Evolutionary conservation across 2,329 filamentous ascomycete species (phyloP), one percentile per base, ranked within the genome.

Genomic region (Zarea fungicola): DNA sequence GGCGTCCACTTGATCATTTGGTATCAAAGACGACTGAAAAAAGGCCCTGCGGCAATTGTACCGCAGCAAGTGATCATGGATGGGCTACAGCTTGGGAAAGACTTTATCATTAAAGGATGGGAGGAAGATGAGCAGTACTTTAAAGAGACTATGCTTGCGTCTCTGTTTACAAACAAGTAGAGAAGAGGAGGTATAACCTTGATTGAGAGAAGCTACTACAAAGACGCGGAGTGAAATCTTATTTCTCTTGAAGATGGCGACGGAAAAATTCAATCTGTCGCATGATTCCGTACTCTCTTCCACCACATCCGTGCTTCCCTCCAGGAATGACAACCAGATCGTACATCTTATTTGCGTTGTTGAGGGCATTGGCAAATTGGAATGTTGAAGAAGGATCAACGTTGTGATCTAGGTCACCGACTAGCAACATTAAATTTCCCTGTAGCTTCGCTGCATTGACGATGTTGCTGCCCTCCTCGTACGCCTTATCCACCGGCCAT

Each of bases 381-480:
- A 63, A 37, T 7, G 62, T 63, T 21, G 60, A 61, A 4, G 60
- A 56, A 2, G 62, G 61, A 22, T 64, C 62, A 6, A 64, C 61
- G 4, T 62, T 64, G 1, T 56, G 49, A 23, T 64, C 61, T 23
- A 64, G 46, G 18, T 57, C 60, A 8, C 62, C 62, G 5, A 58
- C 60, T 14, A 62, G 57, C 47, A 65, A 9, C 58, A 65, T 57
- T 42, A 65, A 26, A 8, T 55, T 42, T 0, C 60, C 60, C 23
- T 50, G 42, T 11, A 65, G 44, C 50, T 60, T 64, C 7, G 40
- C 51, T 13, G 59, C 62, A 28, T 65, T 55, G 4, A 55, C 58
- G 9, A 59, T 53, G 32, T 63, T 62, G 2, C 60, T 62, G 16
- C 58, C 55, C 13, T 56, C 55, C 23, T 48, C 52, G 35, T 64